Base-by-base conservation (phyloP, 805 yeast species). In the Blastobotrys peoriensis region DNA sequence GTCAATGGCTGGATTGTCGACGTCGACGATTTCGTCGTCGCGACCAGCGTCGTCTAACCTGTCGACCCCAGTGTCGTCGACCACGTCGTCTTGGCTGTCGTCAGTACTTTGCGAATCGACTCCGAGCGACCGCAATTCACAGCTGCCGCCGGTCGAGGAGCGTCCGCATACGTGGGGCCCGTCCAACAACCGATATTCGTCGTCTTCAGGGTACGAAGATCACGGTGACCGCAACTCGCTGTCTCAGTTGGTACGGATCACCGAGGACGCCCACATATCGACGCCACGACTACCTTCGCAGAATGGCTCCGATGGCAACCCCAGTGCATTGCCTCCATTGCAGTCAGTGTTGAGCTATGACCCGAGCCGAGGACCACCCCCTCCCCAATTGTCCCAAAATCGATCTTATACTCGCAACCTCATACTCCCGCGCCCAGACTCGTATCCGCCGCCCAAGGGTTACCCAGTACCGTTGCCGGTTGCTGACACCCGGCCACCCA, bases 111-210 rank as follows among this genome's bases (percentile, higher is more conserved):
- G 49, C 38, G 49, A 48, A n/a, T 43, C 45, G n/a, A 38, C 40
- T 17, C 44, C 50, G 9, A 38, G 27, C 3, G 27, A 30, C 3
- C 37, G 27, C 15, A 16, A 30, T 16, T 34, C 41, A 6, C 34
- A n/a, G 19, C 35, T n/a, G 30, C 25, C 20, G 27, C 42, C 52
- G 3, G 58, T 43, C 21, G 60, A 57, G 33, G 57, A 54, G 18
- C 44, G 61, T 6, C 61, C 61, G 3, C 55, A 53, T 36, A 57
- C 61, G 4, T 57, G 61, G 61, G 59, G 61, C 17, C 59, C 59
- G 3, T 44, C 55, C n/a, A 46, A 52, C 33, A 47, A 51, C 41
- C 45, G 56, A 15, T 46, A 41, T 17, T 55, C 57, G 15, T 45
- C 50, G 4, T 49, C 52, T 5, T 44, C 53, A 3, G 57, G 51